A percentile compares a stretch with the other conserved stretches of the same genome.
Evolutionary conservation across 108 stramenopile genomes (phyloP).

Genomic region (Skeletonema grethae): DNA sequence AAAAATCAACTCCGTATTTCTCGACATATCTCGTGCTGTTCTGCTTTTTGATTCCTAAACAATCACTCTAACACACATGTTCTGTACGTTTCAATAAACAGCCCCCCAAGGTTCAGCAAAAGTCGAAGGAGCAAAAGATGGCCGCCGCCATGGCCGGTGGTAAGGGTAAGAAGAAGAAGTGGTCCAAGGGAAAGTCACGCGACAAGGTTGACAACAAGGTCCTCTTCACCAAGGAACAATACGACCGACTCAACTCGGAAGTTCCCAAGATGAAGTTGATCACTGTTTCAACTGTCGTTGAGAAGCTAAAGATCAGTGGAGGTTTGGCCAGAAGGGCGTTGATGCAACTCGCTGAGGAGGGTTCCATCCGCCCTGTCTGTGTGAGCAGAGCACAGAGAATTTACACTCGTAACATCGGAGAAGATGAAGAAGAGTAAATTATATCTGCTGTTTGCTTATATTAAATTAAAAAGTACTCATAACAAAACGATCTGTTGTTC

Average conservation of each 20-base stretch:
- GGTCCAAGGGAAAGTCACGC: constrained; percentile 99
- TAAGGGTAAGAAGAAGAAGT: constrained; percentile 99
- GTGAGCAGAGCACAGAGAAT: constrained; percentile 93
- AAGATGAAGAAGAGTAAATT: constrained; percentile 69
- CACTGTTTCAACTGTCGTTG: constrained; percentile 95
- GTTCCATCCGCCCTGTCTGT: constrained; percentile 91
- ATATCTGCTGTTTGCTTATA: background rate
- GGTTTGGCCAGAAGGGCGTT: constrained; percentile 96
- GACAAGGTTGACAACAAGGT: constrained; percentile 99
- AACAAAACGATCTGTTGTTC: too few relatives aligned
- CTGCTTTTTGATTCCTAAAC: constrained; percentile 4
- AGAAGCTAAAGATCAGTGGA: constrained; percentile 98
- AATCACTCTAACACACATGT: background rate
- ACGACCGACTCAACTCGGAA: constrained; percentile 92
- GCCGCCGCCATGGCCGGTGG: constrained; percentile 99
- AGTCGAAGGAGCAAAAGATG: constrained; percentile 99
- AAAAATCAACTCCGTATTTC: background rate
- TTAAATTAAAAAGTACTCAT: constrained; percentile 5
- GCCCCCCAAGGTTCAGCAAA: constrained; percentile 98
- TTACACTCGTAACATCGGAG: constrained; percentile 93
- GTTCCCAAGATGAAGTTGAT: constrained; percentile 99
- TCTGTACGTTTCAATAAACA: constrained; percentile 14
- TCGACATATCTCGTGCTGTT: constrained; percentile 6
- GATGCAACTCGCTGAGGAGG: constrained; percentile 92
- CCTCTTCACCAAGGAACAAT: constrained; percentile 97